Base-by-base conservation (phyloP, 108 stramenopile species). In the Nitzschia sp. region DNA sequence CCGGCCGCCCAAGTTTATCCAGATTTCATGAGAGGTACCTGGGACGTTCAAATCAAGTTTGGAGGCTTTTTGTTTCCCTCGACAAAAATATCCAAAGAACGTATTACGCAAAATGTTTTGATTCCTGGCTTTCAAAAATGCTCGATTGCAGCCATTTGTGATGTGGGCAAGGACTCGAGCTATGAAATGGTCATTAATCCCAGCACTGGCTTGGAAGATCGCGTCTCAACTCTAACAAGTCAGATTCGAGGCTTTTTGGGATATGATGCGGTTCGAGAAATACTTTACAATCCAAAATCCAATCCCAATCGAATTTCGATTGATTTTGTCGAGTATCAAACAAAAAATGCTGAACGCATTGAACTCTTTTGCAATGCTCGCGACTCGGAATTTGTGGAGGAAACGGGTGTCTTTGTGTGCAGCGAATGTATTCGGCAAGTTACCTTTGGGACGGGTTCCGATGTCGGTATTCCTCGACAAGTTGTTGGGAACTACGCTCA, bases 51-150 rank as follows among this genome's bases (percentile, higher is more conserved):
- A 19, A 69, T 71, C 49, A 59, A 71, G 45, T 90, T 77, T 54
- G 57, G 56, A 9, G 92, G 92, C 9, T 93, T 78, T 53, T 26
- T 93, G 29, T 93, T 93, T 63, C 92, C 92, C 0, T 86, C 85
- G 1, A 64, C 48, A 53, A 67, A 66, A 0, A 88, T 93, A 27
- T 47, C 85, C 31, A 84, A 82, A 38, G 72, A 84, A 30, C 73
- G 71, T 11, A 15, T 93, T 21, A 65, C 78, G 9, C 26, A 48
- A 27, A 76, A 93, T 57, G 54, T 68, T 18, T 49, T 49, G 19
- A 74, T 90, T 28, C 88, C 91, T 4, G 91, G 91, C 1, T 92
- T 92, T 80, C 92, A 90, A 75, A 93, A 90, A 47, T 79, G 87
- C 33, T 79, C 78, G 21, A 90, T 93, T 71, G 92, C 87, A 0